Percentiles rank a stretch among this genome's conserved stretches.
Conservation (phyloP, 2,329 filamentous ascomycete species). For the Anisogramma anomala region DNA sequence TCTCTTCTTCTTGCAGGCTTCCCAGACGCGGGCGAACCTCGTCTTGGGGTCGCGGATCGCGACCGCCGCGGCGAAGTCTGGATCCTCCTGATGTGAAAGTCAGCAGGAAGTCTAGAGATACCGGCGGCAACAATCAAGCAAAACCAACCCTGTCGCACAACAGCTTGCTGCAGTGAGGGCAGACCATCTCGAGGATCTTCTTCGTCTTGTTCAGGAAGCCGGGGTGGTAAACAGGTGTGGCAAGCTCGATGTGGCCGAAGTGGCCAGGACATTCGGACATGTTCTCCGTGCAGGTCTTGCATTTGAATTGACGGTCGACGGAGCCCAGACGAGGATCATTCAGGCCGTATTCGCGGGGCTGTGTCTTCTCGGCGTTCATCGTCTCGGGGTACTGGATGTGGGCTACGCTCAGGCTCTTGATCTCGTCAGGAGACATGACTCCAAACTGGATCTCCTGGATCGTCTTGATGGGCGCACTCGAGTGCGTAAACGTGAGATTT, state of each 20-base stretch:
- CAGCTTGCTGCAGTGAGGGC: constrained; percentile 97
- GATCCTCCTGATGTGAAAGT: constrained; percentile 60
- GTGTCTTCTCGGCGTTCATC: constrained; percentile 91
- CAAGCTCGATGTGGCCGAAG: constrained; percentile 97
- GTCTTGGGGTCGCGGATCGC: constrained; percentile 82
- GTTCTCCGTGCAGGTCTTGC: constrained; percentile 89
- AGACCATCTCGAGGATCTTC: constrained; percentile 97
- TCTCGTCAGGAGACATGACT: constrained; percentile 93
- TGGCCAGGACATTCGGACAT: constrained; percentile 96
- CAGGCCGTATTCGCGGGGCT: constrained; percentile 80
- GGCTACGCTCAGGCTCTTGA: constrained; percentile 96
- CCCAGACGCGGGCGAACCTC: constrained; percentile 87
- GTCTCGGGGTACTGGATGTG: constrained; percentile 98
- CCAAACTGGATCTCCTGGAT: constrained; percentile 99
- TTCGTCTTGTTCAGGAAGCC: constrained; percentile 99
- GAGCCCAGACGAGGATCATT: constrained; percentile 95
- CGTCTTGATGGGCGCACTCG: constrained; percentile 89
- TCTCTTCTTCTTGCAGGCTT: constrained; percentile 78
- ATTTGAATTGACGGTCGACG: constrained; percentile 91
- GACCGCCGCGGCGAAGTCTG: constrained; percentile 72
- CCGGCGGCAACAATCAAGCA: constrained; percentile 33
- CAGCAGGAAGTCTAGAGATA: constrained; percentile 31
- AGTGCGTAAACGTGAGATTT: constrained; percentile 82
- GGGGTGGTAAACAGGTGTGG: constrained; percentile 86
- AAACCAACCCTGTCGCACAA: constrained; percentile 94